Percentiles rank a stretch among this genome's conserved stretches.
Evolutionary conservation across 345 rosid genomes (phyloP).

Genomic region (Melaleuca alternifolia): DNA sequence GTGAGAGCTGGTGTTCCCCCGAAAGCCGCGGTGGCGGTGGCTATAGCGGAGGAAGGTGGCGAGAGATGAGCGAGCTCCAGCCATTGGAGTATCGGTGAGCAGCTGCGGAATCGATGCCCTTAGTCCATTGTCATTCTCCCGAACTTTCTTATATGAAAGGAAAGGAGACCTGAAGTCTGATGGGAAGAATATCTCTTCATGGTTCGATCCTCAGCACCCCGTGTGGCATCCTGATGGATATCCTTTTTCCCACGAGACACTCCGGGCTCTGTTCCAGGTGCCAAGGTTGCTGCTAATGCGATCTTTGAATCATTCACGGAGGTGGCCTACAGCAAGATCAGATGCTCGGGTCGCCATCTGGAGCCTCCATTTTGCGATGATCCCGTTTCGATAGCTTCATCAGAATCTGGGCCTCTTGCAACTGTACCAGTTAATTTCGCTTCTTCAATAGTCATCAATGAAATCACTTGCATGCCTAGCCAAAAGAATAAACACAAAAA

Average conservation of each 20-base stretch:
- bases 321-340: not conserved
- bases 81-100: not conserved
- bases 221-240: not conserved
- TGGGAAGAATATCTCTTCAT: not conserved
- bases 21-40: not conserved
- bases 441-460: not conserved
- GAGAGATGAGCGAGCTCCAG: not conserved
- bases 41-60: not conserved
- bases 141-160: too few species aligned
- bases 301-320: not conserved
- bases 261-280: not conserved
- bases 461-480: not conserved
- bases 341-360: not conserved
- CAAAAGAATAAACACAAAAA: not conserved
- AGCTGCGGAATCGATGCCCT: not conserved
- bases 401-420: not conserved
- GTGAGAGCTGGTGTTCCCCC: not conserved
- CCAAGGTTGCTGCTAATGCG: not conserved
- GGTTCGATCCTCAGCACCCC: not conserved
- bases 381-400: too few species aligned
- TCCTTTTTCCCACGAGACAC: too few species aligned
- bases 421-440: not conserved
- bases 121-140: not conserved
- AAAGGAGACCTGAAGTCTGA: not conserved
- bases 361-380: too few species aligned